Evolutionary conservation across 1,139 yeast genomes (phyloP).

Genomic region (Suhomyces anneliseae): DNA sequence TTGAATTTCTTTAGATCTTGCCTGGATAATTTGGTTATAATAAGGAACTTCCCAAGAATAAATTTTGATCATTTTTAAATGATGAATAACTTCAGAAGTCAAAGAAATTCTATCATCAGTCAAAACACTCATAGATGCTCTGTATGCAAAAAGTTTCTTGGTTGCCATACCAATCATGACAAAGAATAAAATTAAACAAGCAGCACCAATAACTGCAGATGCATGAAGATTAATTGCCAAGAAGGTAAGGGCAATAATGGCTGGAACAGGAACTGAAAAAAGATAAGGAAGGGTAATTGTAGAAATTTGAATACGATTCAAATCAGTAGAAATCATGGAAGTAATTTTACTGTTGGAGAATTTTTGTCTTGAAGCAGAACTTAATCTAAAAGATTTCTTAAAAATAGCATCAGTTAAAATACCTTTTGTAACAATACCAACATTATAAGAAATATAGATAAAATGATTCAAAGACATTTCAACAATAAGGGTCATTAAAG

Average conservation of each 20-base stretch:
- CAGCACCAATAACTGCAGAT: conserved; percentile 32
- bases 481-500: not conserved
- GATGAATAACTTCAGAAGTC: conserved; percentile 19
- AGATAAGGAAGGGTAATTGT: conserved; percentile 16
- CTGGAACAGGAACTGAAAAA: conserved; percentile 16
- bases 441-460: not conserved
- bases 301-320: conserved; percentile 22
- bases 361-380: conserved; percentile 14
- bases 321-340: conserved; percentile 24
- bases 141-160: conserved; percentile 14
- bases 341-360: conserved; percentile 21
- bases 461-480: not conserved
- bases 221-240: conserved; percentile 30
- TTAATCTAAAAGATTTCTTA: conserved; percentile 20
- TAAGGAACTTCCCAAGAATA: conserved; percentile 23
- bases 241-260: conserved; percentile 52
- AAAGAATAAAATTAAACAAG: conserved; percentile 24
- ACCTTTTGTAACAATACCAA: conserved; percentile 13
- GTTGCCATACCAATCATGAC: conserved; percentile 10
- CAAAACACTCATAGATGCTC: conserved; percentile 10
- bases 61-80: conserved; percentile 20
- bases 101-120: conserved; percentile 19
- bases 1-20: conserved; percentile 50
- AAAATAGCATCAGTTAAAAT: conserved; percentile 20
- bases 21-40: conserved; percentile 12